phyloP scores from a whole-genome alignment of 208 protist species.

The Trypanosoma scelopori region DNA sequence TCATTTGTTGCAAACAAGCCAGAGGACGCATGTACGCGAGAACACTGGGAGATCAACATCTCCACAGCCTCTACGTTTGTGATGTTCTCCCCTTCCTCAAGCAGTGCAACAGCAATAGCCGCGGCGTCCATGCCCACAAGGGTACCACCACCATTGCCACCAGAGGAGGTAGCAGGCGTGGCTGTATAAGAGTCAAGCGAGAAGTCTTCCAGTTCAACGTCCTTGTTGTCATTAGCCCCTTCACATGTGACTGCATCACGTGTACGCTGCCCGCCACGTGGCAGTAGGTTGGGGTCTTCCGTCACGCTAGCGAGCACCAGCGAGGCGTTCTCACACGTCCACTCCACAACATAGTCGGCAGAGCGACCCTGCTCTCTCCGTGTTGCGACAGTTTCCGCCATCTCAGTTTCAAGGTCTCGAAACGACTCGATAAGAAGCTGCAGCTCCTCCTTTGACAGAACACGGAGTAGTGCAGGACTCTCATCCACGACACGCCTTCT shows the following conservation, averaged over 20 bases:
- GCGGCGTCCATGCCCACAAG: constrained; percentile 26
- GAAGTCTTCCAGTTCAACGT: too few relatives aligned
- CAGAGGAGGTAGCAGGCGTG: too few relatives aligned
- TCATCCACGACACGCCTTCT: neutral
- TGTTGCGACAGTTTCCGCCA: neutral
- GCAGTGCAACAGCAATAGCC: constrained; percentile 18
- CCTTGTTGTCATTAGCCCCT: neutral
- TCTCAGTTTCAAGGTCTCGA: constrained; percentile 30
- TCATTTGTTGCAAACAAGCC: neutral
- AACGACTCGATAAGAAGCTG: constrained; percentile 33
- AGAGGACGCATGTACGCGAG: constrained; percentile 16
- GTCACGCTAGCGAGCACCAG: constrained; percentile 8
- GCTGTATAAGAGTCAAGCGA: too few relatives aligned
- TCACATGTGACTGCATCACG: neutral
- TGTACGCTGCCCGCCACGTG: neutral
- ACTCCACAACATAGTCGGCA: constrained; percentile 26
- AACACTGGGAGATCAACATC: constrained; percentile 11
- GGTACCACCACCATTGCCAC: neutral
- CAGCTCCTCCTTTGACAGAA: constrained; percentile 39
- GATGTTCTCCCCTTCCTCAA: constrained; percentile 13
- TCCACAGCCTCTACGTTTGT: constrained; percentile 12
- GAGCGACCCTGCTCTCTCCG: constrained; percentile 12
- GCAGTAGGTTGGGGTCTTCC: constrained; percentile 12
- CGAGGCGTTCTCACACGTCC: constrained; percentile 10
- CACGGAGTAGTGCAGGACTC: constrained; percentile 5